Evolutionary conservation across 2,329 filamentous ascomycete species (phyloP), one percentile per base, ranked within the genome.

Genomic region (Sporothrix curviconia): DNA sequence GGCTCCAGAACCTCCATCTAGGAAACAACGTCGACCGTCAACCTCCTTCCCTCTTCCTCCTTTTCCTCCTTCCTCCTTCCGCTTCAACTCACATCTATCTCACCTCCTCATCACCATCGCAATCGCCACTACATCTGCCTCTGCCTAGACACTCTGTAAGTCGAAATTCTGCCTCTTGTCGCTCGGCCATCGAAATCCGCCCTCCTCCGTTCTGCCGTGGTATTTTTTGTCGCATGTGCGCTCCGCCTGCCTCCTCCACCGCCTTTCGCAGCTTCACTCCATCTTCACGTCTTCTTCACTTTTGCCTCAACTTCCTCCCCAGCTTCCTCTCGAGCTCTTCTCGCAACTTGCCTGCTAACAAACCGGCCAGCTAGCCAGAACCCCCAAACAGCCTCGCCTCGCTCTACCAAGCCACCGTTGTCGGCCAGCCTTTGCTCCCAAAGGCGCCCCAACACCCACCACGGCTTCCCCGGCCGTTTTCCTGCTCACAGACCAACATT

Each of bases 401-500:
- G 2, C 30, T 7, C 17, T n/a, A 34, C 25, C 17, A 17, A 19
- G 42, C 17, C 42, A 17, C 12, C 43, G 24, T 9, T 24, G 30
- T 25, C 46, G 46, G 52, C 52, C 53, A 71, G 82, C 83, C 83
- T 85, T 86, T 86, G 83, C 80, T 84, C 51, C 73, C 81, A 86
- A 86, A 85, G 82, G 83, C 82, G 78, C 70, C 68, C 65, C 39
- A 28, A 34, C 53, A 58, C 64, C 64, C 72, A 84, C 69, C 71
- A 86, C 83, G 83, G 83, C 83, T 85, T 75, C 74, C 69, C 71
- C 69, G 76, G 82, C 83, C 83, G 81, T 80, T 63, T 75, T 70
- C 68, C 76, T 83, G 71, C 76, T 84, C 71, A 81, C 79, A 77
- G 80, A 85, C 74, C 81, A 85, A 83, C 79, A 86, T 85, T 86